Percentiles rank a stretch among this genome's conserved stretches.
These are phyloP conservation scores for Evernia prunastri DNA, from an alignment of 495 filamentous ascomycete genomes.

Conservation along the genomic window DNA sequence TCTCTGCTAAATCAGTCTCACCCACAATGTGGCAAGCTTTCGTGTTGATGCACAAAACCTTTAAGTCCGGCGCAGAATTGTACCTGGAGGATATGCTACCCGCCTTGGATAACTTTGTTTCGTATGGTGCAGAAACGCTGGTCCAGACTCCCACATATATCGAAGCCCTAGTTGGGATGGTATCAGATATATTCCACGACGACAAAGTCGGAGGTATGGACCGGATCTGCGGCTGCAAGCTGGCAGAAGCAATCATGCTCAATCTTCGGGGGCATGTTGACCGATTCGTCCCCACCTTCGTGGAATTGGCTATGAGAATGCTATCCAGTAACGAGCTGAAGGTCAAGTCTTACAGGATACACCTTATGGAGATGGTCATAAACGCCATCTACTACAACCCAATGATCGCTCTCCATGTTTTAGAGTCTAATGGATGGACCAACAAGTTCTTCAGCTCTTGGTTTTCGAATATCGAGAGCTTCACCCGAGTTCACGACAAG, in stretches of 20 bases:
- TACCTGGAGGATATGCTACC: conserved; percentile 96
- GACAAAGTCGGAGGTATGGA: conserved; percentile 91
- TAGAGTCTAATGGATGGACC: conserved; percentile 92
- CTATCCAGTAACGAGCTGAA: conserved; percentile 65
- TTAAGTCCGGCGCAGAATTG: conserved; percentile 92
- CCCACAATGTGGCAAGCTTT: conserved; percentile 98
- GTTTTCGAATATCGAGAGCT: conserved; percentile 94
- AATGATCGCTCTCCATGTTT: conserved; percentile 66
- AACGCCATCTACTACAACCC: conserved; percentile 98
- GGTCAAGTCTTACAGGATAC: conserved; percentile 85
- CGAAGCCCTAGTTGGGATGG: conserved; percentile 79
- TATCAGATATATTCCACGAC: conserved; percentile 66
- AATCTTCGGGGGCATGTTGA: conserved; percentile 89
- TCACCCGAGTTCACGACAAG: conserved; percentile 94
- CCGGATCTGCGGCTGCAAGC: conserved; percentile 97
- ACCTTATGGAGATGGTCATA: conserved; percentile 98
- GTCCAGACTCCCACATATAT: conserved; percentile 79
- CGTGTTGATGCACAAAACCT: conserved; percentile 90
- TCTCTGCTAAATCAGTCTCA: conserved; percentile 89
- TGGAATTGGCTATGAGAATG: conserved; percentile 79
- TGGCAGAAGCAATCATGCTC: conserved; percentile 94
- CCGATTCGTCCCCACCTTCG: conserved; percentile 75
- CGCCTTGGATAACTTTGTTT: conserved; percentile 92
- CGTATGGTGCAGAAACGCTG: conserved; percentile 76
- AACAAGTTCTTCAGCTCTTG: conserved; percentile 98